Evolutionary conservation across 2,329 filamentous ascomycete genomes (phyloP), one percentile per base, ranked within the genome.

Genomic region (Fusarium bulbicola): DNA sequence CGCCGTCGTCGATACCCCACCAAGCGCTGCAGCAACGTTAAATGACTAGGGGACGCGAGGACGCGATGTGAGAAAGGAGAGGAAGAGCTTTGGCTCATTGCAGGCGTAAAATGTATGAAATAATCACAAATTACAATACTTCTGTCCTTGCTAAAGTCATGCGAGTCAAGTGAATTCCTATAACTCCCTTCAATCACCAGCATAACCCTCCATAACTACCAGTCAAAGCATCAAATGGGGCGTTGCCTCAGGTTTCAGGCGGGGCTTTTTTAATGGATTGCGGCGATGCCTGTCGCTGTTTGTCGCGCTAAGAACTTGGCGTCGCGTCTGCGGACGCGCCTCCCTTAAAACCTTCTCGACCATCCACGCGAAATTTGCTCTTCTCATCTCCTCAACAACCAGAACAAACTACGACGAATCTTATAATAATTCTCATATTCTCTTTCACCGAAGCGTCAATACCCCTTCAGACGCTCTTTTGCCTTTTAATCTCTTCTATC

Each of bases 261-360:
- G 68, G 74, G 77, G 70, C 70, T 59, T 24, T 67, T 74, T 80
- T 79, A 79, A 79, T 79, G 74, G 78, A 73, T 78, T 78, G 57
- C 57, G 49, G 37, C 52, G 59, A 64, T 53, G 59, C 73, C 62
- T 73, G 49, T 66, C 60, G 37, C 64, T 64, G 68, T 66, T 76
- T 79, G 77, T 75, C 80, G 78, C 80, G 80, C 80, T 81, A 80
- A 75, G 59, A 76, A 68, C 60, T 76, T 79, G 79, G 79, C 74
- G 78, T 78, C 80, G 80, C 80, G 80, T 81, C 63, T 73, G 67
- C 70, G 76, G 74, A 82, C 80, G 80, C 80, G 80, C 60, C 74
- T 78, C 68, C 78, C 79, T 80, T 83, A 82, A 83, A 81, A 82
- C 74, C 77, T 74, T 75, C 72, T 70, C 72, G 64, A 75, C 74